phyloP scores from a whole-genome alignment of 1,284 basidiomycete genomes.

The Testicularia cyperi region DNA sequence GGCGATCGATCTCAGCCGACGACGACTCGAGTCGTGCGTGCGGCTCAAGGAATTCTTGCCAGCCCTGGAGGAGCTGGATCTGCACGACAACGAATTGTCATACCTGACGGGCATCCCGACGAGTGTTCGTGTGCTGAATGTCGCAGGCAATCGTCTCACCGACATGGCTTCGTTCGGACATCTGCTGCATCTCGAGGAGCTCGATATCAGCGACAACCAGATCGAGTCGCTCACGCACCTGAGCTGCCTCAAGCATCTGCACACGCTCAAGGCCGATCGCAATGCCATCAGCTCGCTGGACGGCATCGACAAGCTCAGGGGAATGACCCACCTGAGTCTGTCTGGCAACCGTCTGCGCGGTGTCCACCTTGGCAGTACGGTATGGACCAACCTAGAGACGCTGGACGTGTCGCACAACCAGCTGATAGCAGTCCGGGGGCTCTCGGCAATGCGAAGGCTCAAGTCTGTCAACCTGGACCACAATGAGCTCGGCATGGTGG shows the following conservation, averaged over 20 bases:
- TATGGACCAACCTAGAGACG: constrained; percentile 68
- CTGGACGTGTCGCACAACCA: constrained; percentile 79
- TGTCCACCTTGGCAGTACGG: constrained; percentile 64
- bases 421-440: constrained; percentile 61
- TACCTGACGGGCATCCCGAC: constrained; percentile 54
- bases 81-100: constrained; percentile 63
- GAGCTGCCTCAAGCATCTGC: constrained; percentile 66
- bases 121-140: constrained; percentile 39
- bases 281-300: constrained; percentile 77
- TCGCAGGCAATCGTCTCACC: constrained; percentile 67
- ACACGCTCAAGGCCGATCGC: constrained; percentile 82
- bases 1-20: constrained; percentile 75
- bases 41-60: constrained; percentile 92
- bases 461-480: constrained; percentile 80
- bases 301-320: constrained; percentile 69
- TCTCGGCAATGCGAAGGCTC: constrained; percentile 61
- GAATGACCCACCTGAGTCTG: constrained; percentile 77
- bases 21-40: constrained; percentile 82
- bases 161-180: constrained; percentile 86
- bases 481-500: constrained; percentile 71
- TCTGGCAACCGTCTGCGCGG: constrained; percentile 73
- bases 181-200: constrained; percentile 77
- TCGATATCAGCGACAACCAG: constrained; percentile 88
- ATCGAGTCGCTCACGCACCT: constrained; percentile 67
- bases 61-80: constrained; percentile 72